phyloP scores from a whole-genome alignment of 2,329 filamentous ascomycete genomes.

The Mycosphaerella sp. region DNA sequence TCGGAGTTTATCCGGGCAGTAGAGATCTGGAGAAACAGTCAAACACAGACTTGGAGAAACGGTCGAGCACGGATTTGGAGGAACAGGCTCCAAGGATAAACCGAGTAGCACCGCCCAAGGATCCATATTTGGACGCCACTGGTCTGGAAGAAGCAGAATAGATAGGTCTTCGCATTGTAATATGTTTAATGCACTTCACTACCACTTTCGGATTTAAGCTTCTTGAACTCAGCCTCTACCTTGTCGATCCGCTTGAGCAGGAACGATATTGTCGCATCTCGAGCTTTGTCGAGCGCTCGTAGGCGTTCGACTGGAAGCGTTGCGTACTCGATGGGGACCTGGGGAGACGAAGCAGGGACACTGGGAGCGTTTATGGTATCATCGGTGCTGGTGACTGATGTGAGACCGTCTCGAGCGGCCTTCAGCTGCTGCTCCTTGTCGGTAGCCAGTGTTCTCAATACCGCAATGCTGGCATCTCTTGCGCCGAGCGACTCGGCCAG shows the following conservation, averaged over 20 bases:
- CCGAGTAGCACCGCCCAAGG: background rate
- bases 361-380: background rate
- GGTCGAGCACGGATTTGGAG: background rate
- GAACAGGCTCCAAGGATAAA: background rate
- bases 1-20: background rate
- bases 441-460: constrained; percentile 42
- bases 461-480: constrained; percentile 45
- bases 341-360: constrained; percentile 7
- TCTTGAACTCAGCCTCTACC: constrained; percentile 36
- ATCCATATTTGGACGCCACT: background rate
- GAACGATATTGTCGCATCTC: constrained; percentile 49
- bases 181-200: background rate
- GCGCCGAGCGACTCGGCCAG: constrained; percentile 40
- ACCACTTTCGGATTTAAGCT: background rate
- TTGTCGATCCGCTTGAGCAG: constrained; percentile 50
- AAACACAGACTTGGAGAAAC: background rate
- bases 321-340: constrained; percentile 36
- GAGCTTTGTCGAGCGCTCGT: constrained; percentile 43
- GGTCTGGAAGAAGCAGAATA: background rate
- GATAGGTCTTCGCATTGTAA: background rate
- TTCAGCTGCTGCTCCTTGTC: constrained; percentile 40
- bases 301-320: constrained; percentile 39
- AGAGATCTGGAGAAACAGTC: background rate
- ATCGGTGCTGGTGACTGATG: background rate
- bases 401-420: constrained; percentile 14